Evolutionary conservation across 495 filamentous ascomycete genomes (phyloP).

Genomic region (Staphylotrichum tortipilum): DNA sequence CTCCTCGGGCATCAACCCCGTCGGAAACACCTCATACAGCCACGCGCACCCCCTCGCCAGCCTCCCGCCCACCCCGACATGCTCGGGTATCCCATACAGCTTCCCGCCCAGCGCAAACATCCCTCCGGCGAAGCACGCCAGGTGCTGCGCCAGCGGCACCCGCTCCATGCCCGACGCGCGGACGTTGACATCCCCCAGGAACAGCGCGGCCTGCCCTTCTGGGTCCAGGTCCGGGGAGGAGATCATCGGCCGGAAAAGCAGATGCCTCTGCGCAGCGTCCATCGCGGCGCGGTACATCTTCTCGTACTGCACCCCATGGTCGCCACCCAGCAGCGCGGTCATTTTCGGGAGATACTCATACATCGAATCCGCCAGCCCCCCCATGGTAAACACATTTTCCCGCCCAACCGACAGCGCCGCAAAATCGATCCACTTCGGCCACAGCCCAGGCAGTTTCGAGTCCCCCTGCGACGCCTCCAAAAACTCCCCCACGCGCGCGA

Average conservation of each 20-base stretch:
- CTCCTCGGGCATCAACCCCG: constrained; percentile 83
- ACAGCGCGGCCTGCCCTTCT: constrained; percentile 48
- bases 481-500: constrained; percentile 66
- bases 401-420: constrained; percentile 15
- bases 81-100: constrained; percentile 57
- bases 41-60: constrained; percentile 88
- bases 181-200: constrained; percentile 39
- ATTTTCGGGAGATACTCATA: constrained; percentile 87
- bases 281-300: constrained; percentile 48
- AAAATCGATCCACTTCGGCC: constrained; percentile 62
- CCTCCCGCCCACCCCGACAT: constrained; percentile 68
- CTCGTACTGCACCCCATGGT: constrained; percentile 26
- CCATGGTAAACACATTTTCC: constrained; percentile 52
- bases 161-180: constrained; percentile 5
- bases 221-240: constrained; percentile 32
- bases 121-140: constrained; percentile 74
- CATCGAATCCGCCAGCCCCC: constrained; percentile 65
- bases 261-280: constrained; percentile 50
- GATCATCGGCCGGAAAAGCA: constrained; percentile 59
- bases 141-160: constrained; percentile 37
- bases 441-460: constrained; percentile 72
- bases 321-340: constrained; percentile 36
- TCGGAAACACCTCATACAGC: constrained; percentile 69
- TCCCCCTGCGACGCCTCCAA: constrained; percentile 58
- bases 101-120: constrained; percentile 85